A percentile compares a stretch with the other conserved stretches of the same genome.
These are phyloP conservation scores for Zymoseptoria tritici DNA, from an alignment of 2,329 filamentous ascomycete genomes.

Conservation along the genomic window DNA sequence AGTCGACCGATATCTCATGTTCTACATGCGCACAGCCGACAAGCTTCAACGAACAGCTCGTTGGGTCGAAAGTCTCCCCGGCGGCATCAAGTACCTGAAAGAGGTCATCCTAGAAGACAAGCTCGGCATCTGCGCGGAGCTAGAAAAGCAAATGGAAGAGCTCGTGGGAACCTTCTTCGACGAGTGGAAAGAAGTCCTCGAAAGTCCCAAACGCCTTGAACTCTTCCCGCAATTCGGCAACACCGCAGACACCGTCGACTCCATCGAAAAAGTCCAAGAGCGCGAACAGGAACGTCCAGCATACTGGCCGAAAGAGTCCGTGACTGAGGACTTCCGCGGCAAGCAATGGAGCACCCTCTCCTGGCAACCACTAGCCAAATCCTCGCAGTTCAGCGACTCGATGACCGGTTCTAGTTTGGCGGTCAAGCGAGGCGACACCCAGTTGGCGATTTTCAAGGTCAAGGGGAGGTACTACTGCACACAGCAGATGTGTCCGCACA, in stretches of 20 bases:
- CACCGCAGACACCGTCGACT: constrained; percentile 60
- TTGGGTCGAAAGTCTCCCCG: constrained; percentile 78
- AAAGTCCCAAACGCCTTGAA: constrained; percentile 57
- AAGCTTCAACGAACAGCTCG: constrained; percentile 81
- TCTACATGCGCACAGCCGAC: constrained; percentile 90
- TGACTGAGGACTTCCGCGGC: constrained; percentile 64
- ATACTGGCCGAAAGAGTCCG: constrained; percentile 66
- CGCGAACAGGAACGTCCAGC: constrained; percentile 66
- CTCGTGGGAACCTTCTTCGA: constrained; percentile 80
- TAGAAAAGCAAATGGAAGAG: constrained; percentile 82
- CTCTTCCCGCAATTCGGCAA: constrained; percentile 81
- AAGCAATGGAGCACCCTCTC: constrained; percentile 58
- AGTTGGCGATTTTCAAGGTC: constrained; percentile 80
- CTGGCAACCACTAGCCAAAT: constrained; percentile 75
- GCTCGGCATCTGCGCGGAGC: constrained; percentile 73
- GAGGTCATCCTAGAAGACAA: constrained; percentile 80
- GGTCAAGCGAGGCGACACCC: constrained; percentile 80
- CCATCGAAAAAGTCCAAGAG: constrained; percentile 63
- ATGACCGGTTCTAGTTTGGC: constrained; percentile 68
- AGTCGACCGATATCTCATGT: constrained; percentile 81
- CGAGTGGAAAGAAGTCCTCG: constrained; percentile 82
- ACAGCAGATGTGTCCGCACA: constrained; percentile 94
- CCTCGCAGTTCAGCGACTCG: constrained; percentile 59
- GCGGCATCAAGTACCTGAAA: constrained; percentile 73
- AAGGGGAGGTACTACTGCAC: constrained; percentile 73